A percentile compares a stretch with the other conserved stretches of the same genome.
phyloP scores from a whole-genome alignment of 164 flowering plant species.

The Buxus sempervirens region DNA sequence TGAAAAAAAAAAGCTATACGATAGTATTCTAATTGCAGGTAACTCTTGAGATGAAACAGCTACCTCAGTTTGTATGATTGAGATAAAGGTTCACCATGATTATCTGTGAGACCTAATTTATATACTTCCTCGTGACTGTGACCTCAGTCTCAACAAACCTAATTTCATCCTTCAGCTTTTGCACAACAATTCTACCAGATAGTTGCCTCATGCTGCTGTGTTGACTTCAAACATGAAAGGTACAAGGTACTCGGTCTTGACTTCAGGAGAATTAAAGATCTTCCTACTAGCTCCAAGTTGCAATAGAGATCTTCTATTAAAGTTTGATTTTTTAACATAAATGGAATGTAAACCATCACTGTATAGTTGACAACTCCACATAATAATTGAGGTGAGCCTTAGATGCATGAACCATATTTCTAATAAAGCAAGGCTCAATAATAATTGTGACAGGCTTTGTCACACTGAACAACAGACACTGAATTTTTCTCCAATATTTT shows the following conservation, averaged over 20 bases:
- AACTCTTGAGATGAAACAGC: too few species aligned
- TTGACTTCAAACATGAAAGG: slow-evolving; percentile 55
- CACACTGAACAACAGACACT: too few species aligned
- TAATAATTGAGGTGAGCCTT: too few species aligned
- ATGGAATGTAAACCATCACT: background rate
- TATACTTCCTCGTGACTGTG: slow-evolving; percentile 18
- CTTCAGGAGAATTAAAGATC: slow-evolving; percentile 31
- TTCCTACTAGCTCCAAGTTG: slow-evolving; percentile 28
- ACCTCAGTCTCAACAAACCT: slow-evolving; percentile 45
- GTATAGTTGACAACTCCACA: too few species aligned
- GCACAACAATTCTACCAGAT: slow-evolving; percentile 14
- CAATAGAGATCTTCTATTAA: slow-evolving; percentile 10
- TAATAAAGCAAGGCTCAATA: too few species aligned
- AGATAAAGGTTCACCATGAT: too few species aligned
- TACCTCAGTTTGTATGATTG: background rate
- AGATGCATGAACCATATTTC: too few species aligned
- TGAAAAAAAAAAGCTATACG: too few species aligned
- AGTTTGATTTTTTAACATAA: background rate
- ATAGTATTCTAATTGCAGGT: too few species aligned
- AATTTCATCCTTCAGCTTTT: slow-evolving; percentile 54
- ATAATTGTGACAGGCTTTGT: too few species aligned
- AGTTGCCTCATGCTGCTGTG: slow-evolving; percentile 19
- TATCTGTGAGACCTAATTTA: slow-evolving; percentile 6
- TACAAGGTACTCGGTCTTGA: slow-evolving; percentile 43
- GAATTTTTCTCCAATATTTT: too few species aligned